phyloP scores from a whole-genome alignment of 495 filamentous ascomycete species.

The Lophium mytilinum region DNA sequence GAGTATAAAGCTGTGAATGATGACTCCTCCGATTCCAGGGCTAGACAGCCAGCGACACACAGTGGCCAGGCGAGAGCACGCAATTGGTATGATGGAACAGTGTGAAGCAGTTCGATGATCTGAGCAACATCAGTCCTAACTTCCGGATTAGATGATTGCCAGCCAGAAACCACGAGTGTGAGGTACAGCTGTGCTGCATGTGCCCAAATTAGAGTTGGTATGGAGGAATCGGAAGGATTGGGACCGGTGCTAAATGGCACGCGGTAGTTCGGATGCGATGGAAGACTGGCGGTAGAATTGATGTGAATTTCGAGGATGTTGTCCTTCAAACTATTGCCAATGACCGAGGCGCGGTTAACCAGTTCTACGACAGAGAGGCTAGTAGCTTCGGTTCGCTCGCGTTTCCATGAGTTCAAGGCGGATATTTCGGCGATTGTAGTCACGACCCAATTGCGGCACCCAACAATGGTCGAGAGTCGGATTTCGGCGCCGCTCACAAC shows the following conservation, averaged over 20 bases:
- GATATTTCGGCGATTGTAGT: slow-evolving; percentile 1
- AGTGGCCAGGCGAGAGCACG: slow-evolving; percentile 4
- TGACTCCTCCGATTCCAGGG: background rate
- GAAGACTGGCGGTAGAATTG: background rate
- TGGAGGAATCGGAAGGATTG: background rate
- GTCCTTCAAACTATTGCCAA: background rate
- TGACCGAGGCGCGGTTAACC: background rate
- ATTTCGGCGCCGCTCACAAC: background rate
- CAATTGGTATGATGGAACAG: background rate
- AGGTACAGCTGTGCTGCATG: slow-evolving; percentile 4
- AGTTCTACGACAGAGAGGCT: slow-evolving; percentile 2
- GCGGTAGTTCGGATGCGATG: background rate
- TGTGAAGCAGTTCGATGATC: background rate
- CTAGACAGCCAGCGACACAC: slow-evolving; percentile 5
- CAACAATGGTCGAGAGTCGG: background rate
- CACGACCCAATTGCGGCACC: slow-evolving; percentile 6
- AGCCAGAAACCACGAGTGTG: background rate
- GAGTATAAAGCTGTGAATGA: background rate
- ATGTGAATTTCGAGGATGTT: background rate
- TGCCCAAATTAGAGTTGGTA: slow-evolving; percentile 3
- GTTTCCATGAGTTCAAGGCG: slow-evolving; percentile 1
- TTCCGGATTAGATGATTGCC: background rate
- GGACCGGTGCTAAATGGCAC: background rate
- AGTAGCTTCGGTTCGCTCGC: background rate
- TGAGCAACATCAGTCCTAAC: background rate